Evolutionary conservation across 2,329 filamentous ascomycete species (phyloP), one percentile per base, ranked within the genome.

Genomic region (Aspergillus japonicus): DNA sequence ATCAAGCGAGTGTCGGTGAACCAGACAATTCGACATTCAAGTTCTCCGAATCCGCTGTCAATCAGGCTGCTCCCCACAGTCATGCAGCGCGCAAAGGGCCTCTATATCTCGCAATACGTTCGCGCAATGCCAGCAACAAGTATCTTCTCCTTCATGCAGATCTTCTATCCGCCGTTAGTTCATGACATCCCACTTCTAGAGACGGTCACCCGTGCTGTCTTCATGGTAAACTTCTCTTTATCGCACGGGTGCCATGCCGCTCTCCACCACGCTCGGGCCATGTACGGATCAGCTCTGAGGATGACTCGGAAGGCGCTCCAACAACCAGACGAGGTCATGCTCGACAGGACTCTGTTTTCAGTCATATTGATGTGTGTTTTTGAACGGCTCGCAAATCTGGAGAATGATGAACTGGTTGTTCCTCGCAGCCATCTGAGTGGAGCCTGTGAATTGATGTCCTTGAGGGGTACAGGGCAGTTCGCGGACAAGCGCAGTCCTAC

Each of bases 51-150:
- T n/a, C 39, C 49, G 47, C 49, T 57, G 23, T 47, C 49, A 19
- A 52, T 24, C 5, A 47, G 10, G 5, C 48, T 48, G 5, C n/a
- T 53, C 10, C 56, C 56, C 5, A 57, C 56, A 16, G 29, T 57
- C 3, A 29, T 51, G 4, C 47, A 53, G 19, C 49, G 49, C 10
- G 49, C 56, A 19, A 53, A 57, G 19, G 11, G 35, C 21, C 42
- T 57, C 6, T 57, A 57, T 29, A 31, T 52, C 23, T 57, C 56
- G 6, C 56, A 57, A 57, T 57, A 57, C 14, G 49, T 57, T 11
- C 3, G 24, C 2, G 39, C 47, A 10, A n/a, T 31, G 35, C 50
- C 39, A 24, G 26, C 50, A 29, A 47, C 16, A 14, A 21, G 42
- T 23, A 19, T 58, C 1, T 58, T 53, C 19, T 58, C 50, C 5